These are phyloP conservation scores for Penicillium robsamsonii DNA, from an alignment of 495 filamentous ascomycete genomes.

Conservation along the genomic window DNA sequence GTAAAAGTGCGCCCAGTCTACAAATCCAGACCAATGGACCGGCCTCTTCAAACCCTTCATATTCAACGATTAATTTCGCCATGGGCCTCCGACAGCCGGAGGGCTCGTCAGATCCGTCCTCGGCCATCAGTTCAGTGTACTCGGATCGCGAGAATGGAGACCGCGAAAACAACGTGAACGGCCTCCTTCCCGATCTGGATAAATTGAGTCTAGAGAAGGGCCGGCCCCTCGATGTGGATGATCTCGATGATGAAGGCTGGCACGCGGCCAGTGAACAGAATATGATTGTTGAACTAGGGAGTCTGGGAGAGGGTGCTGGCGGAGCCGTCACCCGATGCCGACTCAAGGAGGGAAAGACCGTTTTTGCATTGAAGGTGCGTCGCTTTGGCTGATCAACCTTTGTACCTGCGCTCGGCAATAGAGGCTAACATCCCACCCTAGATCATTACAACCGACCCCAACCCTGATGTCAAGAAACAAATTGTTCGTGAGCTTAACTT, in stretches of 20 bases:
- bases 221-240: slow-evolving; percentile 80
- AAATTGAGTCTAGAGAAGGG: slow-evolving; percentile 77
- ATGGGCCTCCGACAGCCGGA: slow-evolving; percentile 59
- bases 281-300: slow-evolving; percentile 82
- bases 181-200: slow-evolving; percentile 68
- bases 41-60: slow-evolving; percentile 80
- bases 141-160: slow-evolving; percentile 74
- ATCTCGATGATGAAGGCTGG: slow-evolving; percentile 94
- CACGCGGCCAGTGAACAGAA: slow-evolving; percentile 84
- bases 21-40: slow-evolving; percentile 73
- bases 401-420: slow-evolving; percentile 8
- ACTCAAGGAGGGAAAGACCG: slow-evolving; percentile 84
- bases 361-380: slow-evolving; percentile 93
- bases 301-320: slow-evolving; percentile 90
- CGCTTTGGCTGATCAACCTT: background rate
- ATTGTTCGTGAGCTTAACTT: slow-evolving; percentile 93
- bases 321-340: slow-evolving; percentile 91
- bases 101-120: slow-evolving; percentile 79
- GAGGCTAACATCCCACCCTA: slow-evolving; percentile 35
- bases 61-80: slow-evolving; percentile 72
- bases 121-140: slow-evolving; percentile 79
- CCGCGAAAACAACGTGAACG: slow-evolving; percentile 66
- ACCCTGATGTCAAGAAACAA: slow-evolving; percentile 96
- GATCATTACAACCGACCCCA: slow-evolving; percentile 97
- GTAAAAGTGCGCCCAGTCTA: slow-evolving; percentile 59